A percentile compares a stretch with the other conserved stretches of the same genome.
phyloP scores from a whole-genome alignment of 1,284 basidiomycete species.

The Phlebopus sp. region DNA sequence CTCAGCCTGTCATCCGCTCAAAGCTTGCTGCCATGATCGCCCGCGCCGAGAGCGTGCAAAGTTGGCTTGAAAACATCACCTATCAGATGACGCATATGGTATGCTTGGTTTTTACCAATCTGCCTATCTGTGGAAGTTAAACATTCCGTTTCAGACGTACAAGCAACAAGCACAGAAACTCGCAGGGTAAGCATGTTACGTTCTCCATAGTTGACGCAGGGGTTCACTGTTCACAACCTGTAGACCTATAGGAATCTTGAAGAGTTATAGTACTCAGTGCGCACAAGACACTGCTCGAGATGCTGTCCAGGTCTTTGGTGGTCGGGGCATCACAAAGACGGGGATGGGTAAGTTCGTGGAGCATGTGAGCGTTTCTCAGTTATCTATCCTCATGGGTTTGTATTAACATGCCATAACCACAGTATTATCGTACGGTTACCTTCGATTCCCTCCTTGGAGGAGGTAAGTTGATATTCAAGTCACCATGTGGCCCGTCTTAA shows the following conservation, averaged over 20 bases:
- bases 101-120: slow-evolving; percentile 3
- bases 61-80: slow-evolving; percentile 88
- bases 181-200: slow-evolving; percentile 49
- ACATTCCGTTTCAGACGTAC: slow-evolving; percentile 39
- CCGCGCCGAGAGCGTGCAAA: slow-evolving; percentile 60
- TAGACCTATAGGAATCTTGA: slow-evolving; percentile 77
- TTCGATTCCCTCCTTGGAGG: slow-evolving; percentile 58
- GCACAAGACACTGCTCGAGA: slow-evolving; percentile 76
- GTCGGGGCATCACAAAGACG: slow-evolving; percentile 70
- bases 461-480: slow-evolving; percentile 14
- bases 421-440: slow-evolving; percentile 55
- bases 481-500: not conserved
- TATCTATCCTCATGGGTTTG: not conserved
- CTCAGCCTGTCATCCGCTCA: slow-evolving; percentile 69
- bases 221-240: slow-evolving; percentile 1
- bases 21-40: slow-evolving; percentile 75
- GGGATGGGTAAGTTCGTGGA: slow-evolving; percentile 59
- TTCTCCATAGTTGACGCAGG: not conserved
- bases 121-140: slow-evolving; percentile 4
- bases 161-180: slow-evolving; percentile 57
- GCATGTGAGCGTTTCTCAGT: slow-evolving; percentile 40
- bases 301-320: slow-evolving; percentile 80
- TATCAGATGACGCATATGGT: slow-evolving; percentile 92
- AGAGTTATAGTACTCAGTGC: slow-evolving; percentile 66
- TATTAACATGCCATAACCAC: slow-evolving; percentile 1